Conservation (phyloP, 2,329 filamentous ascomycete species). For the Fusarium oligoseptatum region DNA sequence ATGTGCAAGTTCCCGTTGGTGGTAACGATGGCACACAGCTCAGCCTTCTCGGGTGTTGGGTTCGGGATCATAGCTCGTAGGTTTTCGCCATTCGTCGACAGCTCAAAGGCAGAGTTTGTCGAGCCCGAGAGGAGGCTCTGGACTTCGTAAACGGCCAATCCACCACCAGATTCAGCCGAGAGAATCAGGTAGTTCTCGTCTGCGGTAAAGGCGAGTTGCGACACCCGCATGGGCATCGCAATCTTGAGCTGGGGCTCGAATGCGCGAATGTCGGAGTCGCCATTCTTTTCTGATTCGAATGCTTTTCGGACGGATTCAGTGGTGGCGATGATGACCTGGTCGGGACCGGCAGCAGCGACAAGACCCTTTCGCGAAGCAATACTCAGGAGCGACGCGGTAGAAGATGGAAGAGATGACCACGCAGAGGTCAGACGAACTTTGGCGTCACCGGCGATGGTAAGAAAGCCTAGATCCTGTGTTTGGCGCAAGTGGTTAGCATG, state of each 20-base stretch:
- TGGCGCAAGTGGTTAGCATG: conserved; percentile 40
- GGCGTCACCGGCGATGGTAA: conserved; percentile 81
- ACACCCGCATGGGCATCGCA: conserved; percentile 79
- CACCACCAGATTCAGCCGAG: conserved; percentile 84
- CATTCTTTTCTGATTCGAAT: conserved; percentile 72
- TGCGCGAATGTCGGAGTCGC: conserved; percentile 73
- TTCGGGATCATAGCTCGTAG: conserved; percentile 85
- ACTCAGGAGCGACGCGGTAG: conserved; percentile 85
- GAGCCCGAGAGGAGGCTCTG: conserved; percentile 75
- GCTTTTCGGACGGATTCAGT: conserved; percentile 84
- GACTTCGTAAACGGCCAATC: conserved; percentile 86
- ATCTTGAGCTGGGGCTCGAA: conserved; percentile 83
- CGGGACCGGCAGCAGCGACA: conserved; percentile 88
- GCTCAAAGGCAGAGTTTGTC: conserved; percentile 77
- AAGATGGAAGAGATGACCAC: conserved; percentile 82
- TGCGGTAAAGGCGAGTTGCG: conserved; percentile 91
- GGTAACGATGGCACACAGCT: conserved; percentile 85
- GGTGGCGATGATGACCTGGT: conserved; percentile 79
- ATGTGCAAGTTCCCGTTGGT: conserved; percentile 85
- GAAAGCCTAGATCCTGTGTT: conserved; percentile 80
- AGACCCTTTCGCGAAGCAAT: conserved; percentile 85
- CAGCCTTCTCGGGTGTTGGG: conserved; percentile 78
- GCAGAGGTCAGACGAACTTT: conserved; percentile 84
- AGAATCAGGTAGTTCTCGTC: conserved; percentile 88
- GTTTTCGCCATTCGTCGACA: conserved; percentile 80